Base-by-base conservation (phyloP, 2,329 filamentous ascomycete genomes). In the Cladosporium sp. region DNA sequence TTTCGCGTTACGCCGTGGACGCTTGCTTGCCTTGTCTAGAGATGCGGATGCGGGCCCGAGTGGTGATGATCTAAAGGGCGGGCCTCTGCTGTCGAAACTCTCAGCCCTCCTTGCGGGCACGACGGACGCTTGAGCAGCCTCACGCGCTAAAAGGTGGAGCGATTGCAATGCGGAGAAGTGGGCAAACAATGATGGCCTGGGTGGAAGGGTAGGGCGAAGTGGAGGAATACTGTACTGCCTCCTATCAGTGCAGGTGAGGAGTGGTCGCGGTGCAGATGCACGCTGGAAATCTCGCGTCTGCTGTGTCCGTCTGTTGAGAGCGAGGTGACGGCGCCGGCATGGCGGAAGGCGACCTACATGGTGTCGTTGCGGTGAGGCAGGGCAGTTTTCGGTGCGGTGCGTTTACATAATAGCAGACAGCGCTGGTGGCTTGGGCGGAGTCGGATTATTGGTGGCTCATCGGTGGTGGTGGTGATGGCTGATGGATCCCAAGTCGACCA, bases 161-260 rank as follows among this genome's bases (percentile, higher is more conserved):
- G 47, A 26, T 32, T n/a, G 34, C 60, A 49, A 63, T 64, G 61
- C 61, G 61, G 61, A 64, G 61, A 64, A 64, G 61, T 64, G 61
- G 61, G 49, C 61, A 34, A 21, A 26, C 36, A 26, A 52, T 11
- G 7, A 18, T 62, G n/a, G 14, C 12, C 28, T 51, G 47, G 58
- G 41, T 24, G 15, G n/a, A 47, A 38, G 47, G 44, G 47, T 44
- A 28, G 51, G 51, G 21, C 26, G 24, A 64, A 28, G 61, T 57
- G 51, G 61, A 57, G 61, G 61, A 59, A 12, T 24, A 24, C 3
- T 38, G 11, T 1, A 30, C 28, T 10, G 12, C n/a, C 26, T 44
- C 11, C 38, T 47, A 47, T 47, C 2, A 14, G 15, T 4, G 52
- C 26, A 30, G 32, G 30, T 34, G 52, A 55, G 36, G 36, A n/a